Evolutionary conservation across 208 protist species (phyloP).

Genomic region (Leishmania guyanensis): DNA sequence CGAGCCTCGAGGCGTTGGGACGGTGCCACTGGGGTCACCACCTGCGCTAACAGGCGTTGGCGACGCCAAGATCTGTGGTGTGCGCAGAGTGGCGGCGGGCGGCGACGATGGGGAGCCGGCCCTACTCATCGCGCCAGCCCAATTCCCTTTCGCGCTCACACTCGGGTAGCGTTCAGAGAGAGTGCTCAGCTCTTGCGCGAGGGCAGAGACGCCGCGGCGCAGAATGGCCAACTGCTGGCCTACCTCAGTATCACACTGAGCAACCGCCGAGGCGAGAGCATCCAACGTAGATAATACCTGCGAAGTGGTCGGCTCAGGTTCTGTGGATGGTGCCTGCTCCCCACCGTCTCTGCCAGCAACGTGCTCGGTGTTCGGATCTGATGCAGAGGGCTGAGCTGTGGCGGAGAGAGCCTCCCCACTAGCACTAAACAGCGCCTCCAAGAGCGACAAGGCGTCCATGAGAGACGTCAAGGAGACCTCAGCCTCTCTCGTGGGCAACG

Average conservation of each 20-base stretch:
- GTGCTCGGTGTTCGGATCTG: background rate
- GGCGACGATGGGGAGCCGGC: background rate
- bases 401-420: constrained; percentile 15
- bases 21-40: background rate
- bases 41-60: background rate
- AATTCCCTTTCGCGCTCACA: constrained; percentile 1
- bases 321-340: background rate
- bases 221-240: constrained; percentile 24
- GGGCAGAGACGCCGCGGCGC: constrained; percentile 32
- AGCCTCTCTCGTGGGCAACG: background rate
- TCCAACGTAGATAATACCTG: constrained; percentile 27
- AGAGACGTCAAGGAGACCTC: background rate
- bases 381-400: background rate
- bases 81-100: constrained; percentile 8
- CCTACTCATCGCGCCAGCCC: background rate
- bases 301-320: background rate
- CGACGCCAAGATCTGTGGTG: constrained; percentile 14
- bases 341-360: background rate
- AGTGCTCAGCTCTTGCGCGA: constrained; percentile 23
- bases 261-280: constrained; percentile 16
- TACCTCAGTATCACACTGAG: constrained; percentile 33
- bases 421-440: constrained; percentile 9
- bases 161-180: constrained; percentile 24
- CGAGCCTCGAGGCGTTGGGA: background rate
- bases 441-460: background rate